Base-by-base conservation (phyloP, 768 basidiomycete genomes). In the Naganishia vishniacii region DNA sequence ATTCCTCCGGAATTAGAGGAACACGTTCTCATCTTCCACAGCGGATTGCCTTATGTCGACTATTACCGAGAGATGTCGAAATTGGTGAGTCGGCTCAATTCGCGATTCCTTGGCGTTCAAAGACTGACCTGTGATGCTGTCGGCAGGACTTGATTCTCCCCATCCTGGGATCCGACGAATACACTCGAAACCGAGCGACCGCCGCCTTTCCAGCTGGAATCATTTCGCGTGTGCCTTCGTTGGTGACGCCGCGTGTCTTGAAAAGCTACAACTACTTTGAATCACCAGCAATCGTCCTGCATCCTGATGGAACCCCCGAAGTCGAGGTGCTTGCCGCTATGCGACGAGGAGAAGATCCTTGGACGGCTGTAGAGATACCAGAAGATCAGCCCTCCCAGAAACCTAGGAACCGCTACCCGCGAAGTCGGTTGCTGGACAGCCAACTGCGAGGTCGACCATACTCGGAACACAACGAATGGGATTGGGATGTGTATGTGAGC, bases 191-290 rank as follows among this genome's bases (percentile, higher is more conserved):
- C 15, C 49, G 49, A 3, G 49, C 49, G 28, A 51, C 49, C 28
- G 49, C 49, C 25, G 49, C 49, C n/a, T 51, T 51, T 20, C 49
- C 49, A 13, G 49, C 49, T 3, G 49, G 49, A 13, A 34, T 51
- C 12, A 34, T 51, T 37, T 3, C 31, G 2, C 49, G 28, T 13
- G 31, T 51, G 34, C 49, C 49, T 11, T 51, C 49, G 28, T 32
- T 51, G 4, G 49, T 51, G 15, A 51, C 32, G 31, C 49, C 49
- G 18, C 49, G 34, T 7, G 29, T 31, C 28, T 31, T 51, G 5
- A 51, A 51, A 13, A 51, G 49, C 31, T 51, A 51, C 49, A 51
- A 34, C 31, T 51, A 51, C 49, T n/a, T 51, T 1, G 49, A 51
- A 31, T n/a, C 49, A 20, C 49, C 49, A 3, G 49, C 49, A 18